A percentile compares a stretch with the other conserved stretches of the same genome.
Evolutionary conservation across 225 moss, liverwort and hornwort species (phyloP).

Genomic region (Physcomitrium patens): DNA sequence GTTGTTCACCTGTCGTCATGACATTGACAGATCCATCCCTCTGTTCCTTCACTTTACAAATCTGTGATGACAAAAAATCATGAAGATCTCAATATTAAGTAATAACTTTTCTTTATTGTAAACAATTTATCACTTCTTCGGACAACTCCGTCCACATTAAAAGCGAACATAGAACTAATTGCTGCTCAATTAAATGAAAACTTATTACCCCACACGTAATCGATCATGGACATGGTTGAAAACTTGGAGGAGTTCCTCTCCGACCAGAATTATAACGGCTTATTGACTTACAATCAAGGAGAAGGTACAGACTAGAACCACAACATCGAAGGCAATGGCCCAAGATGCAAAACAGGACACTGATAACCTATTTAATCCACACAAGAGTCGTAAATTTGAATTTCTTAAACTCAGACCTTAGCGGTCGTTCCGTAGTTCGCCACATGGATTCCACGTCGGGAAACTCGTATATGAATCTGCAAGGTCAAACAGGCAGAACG

Average conservation of each 20-base stretch:
- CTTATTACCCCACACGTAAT: too few relatives aligned
- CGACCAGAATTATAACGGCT: too few relatives aligned
- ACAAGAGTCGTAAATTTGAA: background rate
- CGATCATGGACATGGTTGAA: too few relatives aligned
- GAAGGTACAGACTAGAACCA: background rate
- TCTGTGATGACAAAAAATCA: conserved; percentile 39
- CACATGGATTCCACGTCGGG: conserved; percentile 58
- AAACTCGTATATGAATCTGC: conserved; percentile 87
- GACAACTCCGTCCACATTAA: background rate
- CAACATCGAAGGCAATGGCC: background rate
- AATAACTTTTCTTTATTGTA: background rate
- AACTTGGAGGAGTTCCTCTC: too few relatives aligned
- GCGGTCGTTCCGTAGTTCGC: conserved; percentile 93
- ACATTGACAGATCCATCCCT: conserved; percentile 90
- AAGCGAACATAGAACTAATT: too few relatives aligned
- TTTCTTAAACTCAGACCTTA: conserved; percentile 49
- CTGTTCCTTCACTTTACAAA: conserved; percentile 66
- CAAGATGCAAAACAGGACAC: background rate
- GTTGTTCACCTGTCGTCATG: conserved; percentile 83
- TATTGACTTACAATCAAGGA: background rate
- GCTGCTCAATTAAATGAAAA: too few relatives aligned
- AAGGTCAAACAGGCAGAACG: conserved; percentile 22
- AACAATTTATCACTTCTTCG: background rate
- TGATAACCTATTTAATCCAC: background rate
- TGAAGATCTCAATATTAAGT: conserved; percentile 6